Conservation (phyloP, 2,329 filamentous ascomycete species). For the Nemania diffusa region DNA sequence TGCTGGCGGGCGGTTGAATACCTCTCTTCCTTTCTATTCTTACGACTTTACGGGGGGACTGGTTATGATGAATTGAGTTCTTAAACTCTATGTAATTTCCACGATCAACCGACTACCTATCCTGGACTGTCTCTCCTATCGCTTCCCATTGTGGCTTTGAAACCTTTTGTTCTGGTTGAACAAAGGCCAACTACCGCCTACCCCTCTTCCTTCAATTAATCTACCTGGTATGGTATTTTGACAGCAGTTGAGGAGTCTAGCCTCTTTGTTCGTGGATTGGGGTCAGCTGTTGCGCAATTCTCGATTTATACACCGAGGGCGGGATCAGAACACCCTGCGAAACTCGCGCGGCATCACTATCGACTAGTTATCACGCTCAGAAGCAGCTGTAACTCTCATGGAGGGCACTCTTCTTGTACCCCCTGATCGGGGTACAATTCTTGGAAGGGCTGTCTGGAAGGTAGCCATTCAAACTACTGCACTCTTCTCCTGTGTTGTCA, state of each 20-base stretch:
- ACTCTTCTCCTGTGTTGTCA: not conserved
- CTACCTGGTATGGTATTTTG: constrained; percentile 30
- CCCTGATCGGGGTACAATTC: constrained; percentile 62
- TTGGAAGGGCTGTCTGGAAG: constrained; percentile 65
- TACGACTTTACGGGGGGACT: not conserved
- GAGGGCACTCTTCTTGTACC: constrained; percentile 62
- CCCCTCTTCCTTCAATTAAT: not conserved
- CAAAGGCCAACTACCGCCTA: constrained; percentile 17
- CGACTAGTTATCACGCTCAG: constrained; percentile 28
- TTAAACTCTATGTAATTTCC: not conserved
- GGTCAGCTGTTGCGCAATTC: constrained; percentile 36
- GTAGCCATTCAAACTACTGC: constrained; percentile 45
- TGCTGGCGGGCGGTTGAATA: constrained; percentile 18
- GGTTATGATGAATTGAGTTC: constrained; percentile 6
- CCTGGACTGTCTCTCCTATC: not conserved
- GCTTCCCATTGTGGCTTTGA: constrained; percentile 21
- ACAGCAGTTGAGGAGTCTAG: constrained; percentile 38
- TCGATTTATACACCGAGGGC: constrained; percentile 26
- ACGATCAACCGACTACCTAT: not conserved
- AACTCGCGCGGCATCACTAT: constrained; percentile 33
- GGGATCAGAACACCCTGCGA: constrained; percentile 34
- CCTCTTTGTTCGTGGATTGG: constrained; percentile 30
- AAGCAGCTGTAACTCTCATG: constrained; percentile 49
- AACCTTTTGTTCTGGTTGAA: constrained; percentile 16
- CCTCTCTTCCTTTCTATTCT: not conserved